Percentiles rank a stretch among this genome's conserved stretches.
phyloP scores from a whole-genome alignment of 2,329 filamentous ascomycete species.

The Sporothrix protearum region DNA sequence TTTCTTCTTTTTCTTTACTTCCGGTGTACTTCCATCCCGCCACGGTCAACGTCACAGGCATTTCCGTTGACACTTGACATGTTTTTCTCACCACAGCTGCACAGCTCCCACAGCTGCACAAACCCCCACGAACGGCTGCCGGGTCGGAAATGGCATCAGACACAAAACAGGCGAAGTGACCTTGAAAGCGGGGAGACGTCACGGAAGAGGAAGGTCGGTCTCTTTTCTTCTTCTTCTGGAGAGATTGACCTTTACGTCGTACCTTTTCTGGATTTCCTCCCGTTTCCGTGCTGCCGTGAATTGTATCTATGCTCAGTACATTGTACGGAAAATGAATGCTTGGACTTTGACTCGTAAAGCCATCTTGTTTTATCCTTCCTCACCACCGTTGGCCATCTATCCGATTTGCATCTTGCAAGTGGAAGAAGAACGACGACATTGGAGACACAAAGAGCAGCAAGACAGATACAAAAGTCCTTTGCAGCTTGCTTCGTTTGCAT shows the following conservation, averaged over 20 bases:
- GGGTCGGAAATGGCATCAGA: background rate
- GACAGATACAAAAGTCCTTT: background rate
- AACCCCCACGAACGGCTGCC: constrained; percentile 5
- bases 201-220: constrained; percentile 13
- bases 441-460: no score
- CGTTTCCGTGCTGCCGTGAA: background rate
- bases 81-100: background rate
- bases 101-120: background rate
- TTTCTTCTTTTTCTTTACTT: background rate
- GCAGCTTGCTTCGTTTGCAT: background rate
- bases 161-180: background rate
- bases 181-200: constrained; percentile 4
- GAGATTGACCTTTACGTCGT: no score
- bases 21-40: background rate
- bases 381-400: background rate
- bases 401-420: background rate
- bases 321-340: no score
- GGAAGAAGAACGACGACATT: background rate
- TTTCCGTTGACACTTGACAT: background rate
- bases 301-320: background rate
- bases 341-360: background rate
- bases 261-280: background rate
- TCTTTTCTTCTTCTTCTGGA: no score
- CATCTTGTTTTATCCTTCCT: background rate
- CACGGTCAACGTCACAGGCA: background rate